These are phyloP conservation scores for Fusarium heterosporum DNA, from an alignment of 2,329 filamentous ascomycete species.

Conservation along the genomic window DNA sequence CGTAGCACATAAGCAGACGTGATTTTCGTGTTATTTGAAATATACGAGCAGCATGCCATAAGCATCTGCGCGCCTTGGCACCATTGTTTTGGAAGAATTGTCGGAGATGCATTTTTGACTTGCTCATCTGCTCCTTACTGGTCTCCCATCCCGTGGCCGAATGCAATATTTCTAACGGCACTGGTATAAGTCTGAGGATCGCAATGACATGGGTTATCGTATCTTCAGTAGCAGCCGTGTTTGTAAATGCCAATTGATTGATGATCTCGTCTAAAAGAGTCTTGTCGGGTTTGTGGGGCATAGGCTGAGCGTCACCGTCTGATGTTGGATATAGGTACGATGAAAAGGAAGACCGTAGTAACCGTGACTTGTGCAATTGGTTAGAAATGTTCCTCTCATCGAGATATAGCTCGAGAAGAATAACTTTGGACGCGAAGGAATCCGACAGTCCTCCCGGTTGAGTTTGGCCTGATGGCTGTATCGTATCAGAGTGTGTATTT, in stretches of 20 bases:
- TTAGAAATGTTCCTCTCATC: background rate
- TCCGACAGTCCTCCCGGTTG: background rate
- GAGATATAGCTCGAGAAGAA: background rate
- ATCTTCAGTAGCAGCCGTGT: background rate
- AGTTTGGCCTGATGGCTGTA: rapidly evolving
- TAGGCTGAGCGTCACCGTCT: rapidly evolving
- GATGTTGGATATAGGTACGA: rapidly evolving
- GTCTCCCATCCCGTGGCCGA: conserved; percentile 6
- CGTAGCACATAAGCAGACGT: background rate
- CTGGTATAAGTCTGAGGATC: background rate
- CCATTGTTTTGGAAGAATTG: rapidly evolving
- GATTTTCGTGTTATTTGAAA: background rate
- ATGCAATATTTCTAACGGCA: background rate
- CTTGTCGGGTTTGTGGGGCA: background rate
- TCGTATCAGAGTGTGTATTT: no score
- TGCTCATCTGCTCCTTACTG: background rate
- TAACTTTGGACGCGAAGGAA: background rate
- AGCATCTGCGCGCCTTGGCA: rapidly evolving
- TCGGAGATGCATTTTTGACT: background rate
- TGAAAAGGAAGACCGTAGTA: background rate
- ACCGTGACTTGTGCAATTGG: rapidly evolving
- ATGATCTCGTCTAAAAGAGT: background rate
- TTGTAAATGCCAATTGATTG: rapidly evolving
- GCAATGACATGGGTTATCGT: background rate
- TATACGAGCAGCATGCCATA: background rate